phyloP scores from a whole-genome alignment of 352 stramenopile genomes.

The Pythium plurisporium region DNA sequence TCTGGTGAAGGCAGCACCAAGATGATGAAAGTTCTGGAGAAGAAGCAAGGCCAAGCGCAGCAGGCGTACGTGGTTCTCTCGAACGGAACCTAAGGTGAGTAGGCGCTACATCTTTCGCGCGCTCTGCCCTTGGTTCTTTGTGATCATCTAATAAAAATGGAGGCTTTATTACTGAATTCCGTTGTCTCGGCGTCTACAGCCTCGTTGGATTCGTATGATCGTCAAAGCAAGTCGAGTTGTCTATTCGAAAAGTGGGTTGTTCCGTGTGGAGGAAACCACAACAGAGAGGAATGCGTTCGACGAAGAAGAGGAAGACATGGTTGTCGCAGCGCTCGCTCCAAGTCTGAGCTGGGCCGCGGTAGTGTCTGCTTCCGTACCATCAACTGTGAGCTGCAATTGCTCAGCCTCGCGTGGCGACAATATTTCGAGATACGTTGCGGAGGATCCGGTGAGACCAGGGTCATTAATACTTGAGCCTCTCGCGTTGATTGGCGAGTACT shows the following conservation, averaged over 20 bases:
- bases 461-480: not conserved
- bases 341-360: not conserved
- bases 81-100: constrained; percentile 39
- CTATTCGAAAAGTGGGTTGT: constrained; percentile 57
- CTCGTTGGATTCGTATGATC: not conserved
- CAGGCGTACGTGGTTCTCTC: constrained; percentile 84
- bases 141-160: constrained; percentile 8
- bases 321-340: constrained; percentile 4
- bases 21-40: constrained; percentile 84
- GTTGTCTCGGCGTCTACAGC: not conserved
- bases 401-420: constrained; percentile 15
- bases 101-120: too few relatives aligned
- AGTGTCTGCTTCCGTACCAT: not conserved
- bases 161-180: constrained; percentile 7
- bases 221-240: not conserved
- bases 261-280: constrained; percentile 51
- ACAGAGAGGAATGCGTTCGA: constrained; percentile 46
- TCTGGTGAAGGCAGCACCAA: constrained; percentile 73
- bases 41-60: constrained; percentile 77
- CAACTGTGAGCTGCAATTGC: constrained; percentile 12
- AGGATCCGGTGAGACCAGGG: constrained; percentile 1
- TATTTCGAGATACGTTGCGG: constrained; percentile 19
- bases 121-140: too few relatives aligned
- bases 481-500: constrained; percentile 29
- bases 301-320: constrained; percentile 14